Percentiles rank a stretch among this genome's conserved stretches.
Conservation (phyloP, 2,329 filamentous ascomycete genomes). For the Fusarium citri region DNA sequence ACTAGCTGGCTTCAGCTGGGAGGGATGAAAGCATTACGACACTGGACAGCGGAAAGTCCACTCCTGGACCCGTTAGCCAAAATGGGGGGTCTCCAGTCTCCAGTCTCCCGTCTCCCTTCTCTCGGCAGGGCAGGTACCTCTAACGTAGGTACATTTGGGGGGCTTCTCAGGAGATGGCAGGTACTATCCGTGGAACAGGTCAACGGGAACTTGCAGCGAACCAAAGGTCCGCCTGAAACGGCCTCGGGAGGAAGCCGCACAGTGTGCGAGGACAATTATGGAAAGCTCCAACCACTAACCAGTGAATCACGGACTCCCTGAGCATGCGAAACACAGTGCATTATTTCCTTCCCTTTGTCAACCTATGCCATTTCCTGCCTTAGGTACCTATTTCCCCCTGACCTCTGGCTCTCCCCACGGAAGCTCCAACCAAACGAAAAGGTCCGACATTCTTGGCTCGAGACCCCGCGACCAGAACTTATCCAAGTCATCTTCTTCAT, state of each 20-base stretch:
- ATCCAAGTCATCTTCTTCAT: slow-evolving; percentile 46
- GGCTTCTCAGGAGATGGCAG: not conserved
- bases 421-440: slow-evolving; percentile 49
- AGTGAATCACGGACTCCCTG: not conserved
- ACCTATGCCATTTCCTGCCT: slow-evolving; percentile 33
- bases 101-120: slow-evolving; percentile 18
- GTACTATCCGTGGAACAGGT: slow-evolving; percentile 1
- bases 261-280: slow-evolving; percentile 22
- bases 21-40: slow-evolving; percentile 38
- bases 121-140: slow-evolving; percentile 2
- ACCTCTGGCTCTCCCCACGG: slow-evolving; percentile 42
- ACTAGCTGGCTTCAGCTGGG: slow-evolving; percentile 35
- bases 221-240: slow-evolving; percentile 2
- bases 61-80: slow-evolving; percentile 15
- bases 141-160: slow-evolving; percentile 5
- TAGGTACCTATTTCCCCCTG: slow-evolving; percentile 41
- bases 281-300: not conserved
- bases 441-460: slow-evolving; percentile 47
- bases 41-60: slow-evolving; percentile 33
- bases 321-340: slow-evolving; percentile 28
- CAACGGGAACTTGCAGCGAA: slow-evolving; percentile 17
- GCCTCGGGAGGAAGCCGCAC: slow-evolving; percentile 32
- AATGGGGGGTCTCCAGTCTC: slow-evolving; percentile 26
- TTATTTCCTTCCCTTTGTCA: not conserved
- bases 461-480: slow-evolving; percentile 49